Conservation (phyloP, 2,329 filamentous ascomycete species). For the Neocucurbitaria cava region DNA sequence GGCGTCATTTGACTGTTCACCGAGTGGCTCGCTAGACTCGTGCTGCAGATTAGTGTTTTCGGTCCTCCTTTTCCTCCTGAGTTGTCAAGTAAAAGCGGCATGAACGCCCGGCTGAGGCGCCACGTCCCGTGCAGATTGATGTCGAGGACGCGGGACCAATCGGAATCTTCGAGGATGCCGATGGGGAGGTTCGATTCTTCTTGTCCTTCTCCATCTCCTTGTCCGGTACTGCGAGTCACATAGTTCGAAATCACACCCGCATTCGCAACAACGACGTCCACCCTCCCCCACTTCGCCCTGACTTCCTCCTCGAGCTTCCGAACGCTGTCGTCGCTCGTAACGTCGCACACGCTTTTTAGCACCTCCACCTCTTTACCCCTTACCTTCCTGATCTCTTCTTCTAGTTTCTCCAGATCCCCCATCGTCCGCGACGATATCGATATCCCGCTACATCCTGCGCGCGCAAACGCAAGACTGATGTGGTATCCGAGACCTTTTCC, state of each 20-base stretch:
- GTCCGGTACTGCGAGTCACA: too few species aligned
- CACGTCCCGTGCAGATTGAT: conserved; percentile 29
- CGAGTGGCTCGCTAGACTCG: conserved; percentile 19
- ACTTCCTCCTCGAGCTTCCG: conserved; percentile 10
- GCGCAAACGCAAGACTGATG: conserved; percentile 61
- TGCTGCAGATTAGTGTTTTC: conserved; percentile 22
- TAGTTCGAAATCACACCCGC: conserved; percentile 27
- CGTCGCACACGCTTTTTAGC: conserved; percentile 30
- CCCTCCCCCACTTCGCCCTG: conserved; percentile 12
- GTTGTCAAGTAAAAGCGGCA: conserved; percentile 18
- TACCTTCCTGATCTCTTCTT: conserved; percentile 9
- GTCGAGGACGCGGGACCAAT: conserved; percentile 29
- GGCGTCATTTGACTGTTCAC: conserved; percentile 11
- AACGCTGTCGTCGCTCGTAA: conserved; percentile 9
- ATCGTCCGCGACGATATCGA: conserved; percentile 50
- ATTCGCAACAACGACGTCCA: conserved; percentile 30
- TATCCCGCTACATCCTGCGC: conserved; percentile 61
- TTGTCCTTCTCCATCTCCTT: too few species aligned
- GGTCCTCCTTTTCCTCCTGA: too few species aligned
- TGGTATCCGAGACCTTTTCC: conserved; percentile 62
- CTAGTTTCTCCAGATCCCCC: conserved; percentile 18
- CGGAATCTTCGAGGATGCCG: conserved; percentile 21
- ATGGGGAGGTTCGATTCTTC: conserved; percentile 23
- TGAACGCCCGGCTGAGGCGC: conserved; percentile 21
- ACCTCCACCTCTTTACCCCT: conserved; percentile 29